These are phyloP conservation scores for Scutellaria barbata DNA, from an alignment of 257 asterid species.

Conservation along the genomic window DNA sequence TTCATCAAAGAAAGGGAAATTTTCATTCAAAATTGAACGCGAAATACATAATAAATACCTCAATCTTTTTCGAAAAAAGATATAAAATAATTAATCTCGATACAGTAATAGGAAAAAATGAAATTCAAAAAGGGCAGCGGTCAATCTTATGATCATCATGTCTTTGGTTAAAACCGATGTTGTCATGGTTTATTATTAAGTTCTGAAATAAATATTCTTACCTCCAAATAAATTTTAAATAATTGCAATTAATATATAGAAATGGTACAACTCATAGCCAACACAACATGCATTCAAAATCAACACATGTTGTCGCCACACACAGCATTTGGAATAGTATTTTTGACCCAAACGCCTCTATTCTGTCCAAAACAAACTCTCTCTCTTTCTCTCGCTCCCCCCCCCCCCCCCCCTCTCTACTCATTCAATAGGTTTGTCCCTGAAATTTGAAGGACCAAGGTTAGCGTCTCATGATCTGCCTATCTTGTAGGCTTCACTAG, in stretches of 20 bases:
- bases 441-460: slow-evolving; percentile 28
- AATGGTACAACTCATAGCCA: slow-evolving; percentile 36
- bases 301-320: slow-evolving; percentile 41
- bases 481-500: neutral
- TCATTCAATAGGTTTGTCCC: slow-evolving; percentile 35
- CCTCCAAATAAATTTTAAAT: neutral
- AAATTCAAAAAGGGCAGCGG: neutral
- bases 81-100: neutral
- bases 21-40: no score
- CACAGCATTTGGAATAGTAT: slow-evolving; percentile 33
- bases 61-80: no score
- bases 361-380: neutral
- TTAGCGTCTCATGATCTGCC: slow-evolving; percentile 30
- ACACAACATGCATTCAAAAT: slow-evolving; percentile 38
- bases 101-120: neutral
- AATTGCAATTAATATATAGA: neutral
- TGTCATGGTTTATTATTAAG: neutral
- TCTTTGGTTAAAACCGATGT: neutral
- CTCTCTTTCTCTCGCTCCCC: slow-evolving; percentile 19
- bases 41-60: no score
- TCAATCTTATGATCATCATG: neutral
- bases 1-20: no score
- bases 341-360: slow-evolving; percentile 31
- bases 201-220: neutral
- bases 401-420: slow-evolving; percentile 21